Evolutionary conservation across 805 yeast genomes (phyloP), one percentile per base, ranked within the genome.

Genomic region (Candida namnaoensis): DNA sequence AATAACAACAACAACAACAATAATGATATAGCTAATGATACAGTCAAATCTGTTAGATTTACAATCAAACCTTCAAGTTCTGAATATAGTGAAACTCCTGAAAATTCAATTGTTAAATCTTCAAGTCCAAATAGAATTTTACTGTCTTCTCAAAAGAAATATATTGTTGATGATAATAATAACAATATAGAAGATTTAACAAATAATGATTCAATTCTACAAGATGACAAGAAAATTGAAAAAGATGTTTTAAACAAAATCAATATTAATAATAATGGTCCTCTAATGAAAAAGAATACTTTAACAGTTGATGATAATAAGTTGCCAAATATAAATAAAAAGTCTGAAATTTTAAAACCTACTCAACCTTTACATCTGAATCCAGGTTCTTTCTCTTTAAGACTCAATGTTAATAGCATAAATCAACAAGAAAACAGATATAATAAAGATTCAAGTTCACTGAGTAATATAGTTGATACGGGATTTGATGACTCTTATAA

Each of bases 71-170:
- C 54, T 1, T 52, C 58, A 12, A 53, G 58, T 36, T 30, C 33
- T 12, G 55, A 45, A 25, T 53, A 53, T 37, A 51, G 54, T 37
- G 44, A 34, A 25, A 53, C 56, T 2, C 56, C 56, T 3, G 53
- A 52, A 38, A 38, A 38, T 3, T 44, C 58, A 7, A 25, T 14
- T 15, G 11, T 25, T 10, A 15, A 12, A 38, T 8, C 33, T 14
- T 1, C 13, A n/a, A 13, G 11, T 24, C 6, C 13, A 15, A 19
- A 34, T 34, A 13, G 19, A 11, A 3, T 11, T 5, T 23, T 23
- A 34, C 26, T 13, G 19, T 13, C 26, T 4, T 12, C 25, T 19
- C 36, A 34, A 23, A 27, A 28, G 8, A n/a, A 36, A 23, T 26
- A 14, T 14, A 14, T 28, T 11, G 23, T 7, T 11, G 8, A 12